phyloP scores from a whole-genome alignment of 148 eudicot species.

The Rhododendron simsii region DNA sequence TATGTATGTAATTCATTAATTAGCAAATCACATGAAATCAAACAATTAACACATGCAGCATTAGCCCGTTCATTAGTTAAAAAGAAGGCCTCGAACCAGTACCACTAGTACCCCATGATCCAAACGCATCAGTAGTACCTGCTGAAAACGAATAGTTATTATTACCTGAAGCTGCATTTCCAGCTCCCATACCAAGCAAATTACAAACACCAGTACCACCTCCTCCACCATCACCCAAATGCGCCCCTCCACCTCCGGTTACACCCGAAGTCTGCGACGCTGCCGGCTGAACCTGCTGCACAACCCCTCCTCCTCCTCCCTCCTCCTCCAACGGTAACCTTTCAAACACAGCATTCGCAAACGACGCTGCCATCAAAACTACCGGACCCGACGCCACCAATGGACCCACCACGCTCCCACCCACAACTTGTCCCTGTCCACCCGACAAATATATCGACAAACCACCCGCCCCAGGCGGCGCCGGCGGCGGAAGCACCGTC shows the following conservation, averaged over 20 bases:
- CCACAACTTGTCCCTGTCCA: slow-evolving; percentile 15
- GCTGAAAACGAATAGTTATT: slow-evolving; percentile 4
- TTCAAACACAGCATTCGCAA: slow-evolving; percentile 13
- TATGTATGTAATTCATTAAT: background rate
- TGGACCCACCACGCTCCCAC: slow-evolving; percentile 14
- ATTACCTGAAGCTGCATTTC: background rate
- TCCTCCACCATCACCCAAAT: background rate
- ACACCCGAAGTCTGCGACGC: slow-evolving; percentile 4
- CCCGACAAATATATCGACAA: slow-evolving; percentile 9
- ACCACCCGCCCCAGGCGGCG: slow-evolving; percentile 9
- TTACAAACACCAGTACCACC: background rate
- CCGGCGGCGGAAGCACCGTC: slow-evolving; percentile 15
- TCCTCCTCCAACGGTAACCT: slow-evolving; percentile 8
- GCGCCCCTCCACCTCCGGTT: slow-evolving; percentile 5
- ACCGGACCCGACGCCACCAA: slow-evolving; percentile 13
- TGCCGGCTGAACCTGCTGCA: background rate
- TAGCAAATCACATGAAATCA: background rate
- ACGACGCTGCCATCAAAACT: slow-evolving; percentile 12
- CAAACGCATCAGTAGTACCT: background rate
- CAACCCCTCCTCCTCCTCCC: background rate
- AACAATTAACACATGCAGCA: background rate
- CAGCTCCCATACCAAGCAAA: background rate
- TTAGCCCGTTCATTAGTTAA: background rate
- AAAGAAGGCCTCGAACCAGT: slow-evolving; percentile 10
- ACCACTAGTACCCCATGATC: background rate